Base-by-base conservation (phyloP, 768 basidiomycete species). In the Rubroboletus satanas region DNA sequence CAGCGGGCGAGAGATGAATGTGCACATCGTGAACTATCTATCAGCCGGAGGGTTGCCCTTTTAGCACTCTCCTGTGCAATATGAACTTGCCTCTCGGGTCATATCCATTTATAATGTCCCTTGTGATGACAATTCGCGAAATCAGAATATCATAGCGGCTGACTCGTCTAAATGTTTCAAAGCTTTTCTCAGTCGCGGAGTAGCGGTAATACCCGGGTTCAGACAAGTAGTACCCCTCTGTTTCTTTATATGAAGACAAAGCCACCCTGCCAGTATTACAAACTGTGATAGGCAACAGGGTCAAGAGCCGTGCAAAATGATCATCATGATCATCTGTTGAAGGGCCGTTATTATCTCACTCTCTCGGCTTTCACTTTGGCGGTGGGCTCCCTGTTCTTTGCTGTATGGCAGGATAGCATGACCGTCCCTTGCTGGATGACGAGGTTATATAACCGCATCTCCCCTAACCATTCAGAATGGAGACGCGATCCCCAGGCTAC, bases 281-380 rank as follows among this genome's bases (percentile, higher is more conserved):
- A 58, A 44, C 52, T 48, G 46, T 56, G 64, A 66, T 66, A 55
- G 62, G 59, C 53, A 62, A 57, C 66, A 70, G 64, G 66, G 69
- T 64, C 69, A 62, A 58, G 60, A 52, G 49, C 38, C 36, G 32
- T 32, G 28, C 56, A 58, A 56, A 39, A 56, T 21, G 41, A 63
- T 57, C 58, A 61, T 56, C 55, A 60, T 55, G 57, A 55, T 59
- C 58, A 60, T 61, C 54, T 54, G 23, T 51, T 57, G 41, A 64
- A 59, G 62, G 58, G 58, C 55, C 54, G 54, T 48, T 44, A 43
- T 48, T 32, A 57, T 65, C 61, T 55, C 54, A 33, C 35, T 31
- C 42, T 49, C 45, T 55, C 50, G 51, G 49, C 56, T 48, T 50
- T 56, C 15, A 53, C 61, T 53, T 56, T 45, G 55, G 61, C 38